Evolutionary conservation across 2,329 filamentous ascomycete species (phyloP).

Genomic region (Fusarium globosum): DNA sequence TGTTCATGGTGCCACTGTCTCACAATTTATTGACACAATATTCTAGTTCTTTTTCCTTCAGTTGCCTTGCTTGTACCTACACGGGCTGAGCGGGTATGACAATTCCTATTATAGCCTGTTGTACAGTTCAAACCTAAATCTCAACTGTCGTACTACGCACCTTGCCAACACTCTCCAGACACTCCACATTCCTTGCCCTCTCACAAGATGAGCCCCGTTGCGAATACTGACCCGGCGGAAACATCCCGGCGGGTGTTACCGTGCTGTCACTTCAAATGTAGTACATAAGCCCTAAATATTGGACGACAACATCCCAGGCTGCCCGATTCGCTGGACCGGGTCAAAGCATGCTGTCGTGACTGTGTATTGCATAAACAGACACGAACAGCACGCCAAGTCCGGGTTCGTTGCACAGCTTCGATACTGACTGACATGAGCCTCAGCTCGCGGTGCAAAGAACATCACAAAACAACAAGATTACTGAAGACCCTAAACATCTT

Average conservation of each 20-base stretch:
- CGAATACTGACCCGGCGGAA: slow-evolving; percentile 12
- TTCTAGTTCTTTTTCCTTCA: background rate
- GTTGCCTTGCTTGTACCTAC: background rate
- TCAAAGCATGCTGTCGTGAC: slow-evolving; percentile 19
- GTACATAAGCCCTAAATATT: background rate
- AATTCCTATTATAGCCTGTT: background rate
- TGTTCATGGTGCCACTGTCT: background rate
- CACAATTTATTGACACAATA: background rate
- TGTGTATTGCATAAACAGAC: background rate
- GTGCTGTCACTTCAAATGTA: background rate
- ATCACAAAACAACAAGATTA: background rate
- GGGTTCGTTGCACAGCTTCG: slow-evolving; percentile 8
- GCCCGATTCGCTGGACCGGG: slow-evolving; percentile 27
- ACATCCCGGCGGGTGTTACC: slow-evolving; percentile 32
- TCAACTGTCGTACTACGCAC: slow-evolving; percentile 15
- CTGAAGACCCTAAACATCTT: background rate
- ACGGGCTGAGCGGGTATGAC: background rate
- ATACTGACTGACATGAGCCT: background rate
- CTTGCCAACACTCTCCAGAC: background rate
- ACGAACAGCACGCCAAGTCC: background rate
- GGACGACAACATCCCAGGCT: slow-evolving; percentile 6
- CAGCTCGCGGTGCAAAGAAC: background rate
- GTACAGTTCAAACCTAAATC: background rate
- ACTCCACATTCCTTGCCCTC: slow-evolving; percentile 7
- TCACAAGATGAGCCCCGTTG: slow-evolving; percentile 20